phyloP scores from a whole-genome alignment of 805 yeast species.

The Myxozyma nipponensis region DNA sequence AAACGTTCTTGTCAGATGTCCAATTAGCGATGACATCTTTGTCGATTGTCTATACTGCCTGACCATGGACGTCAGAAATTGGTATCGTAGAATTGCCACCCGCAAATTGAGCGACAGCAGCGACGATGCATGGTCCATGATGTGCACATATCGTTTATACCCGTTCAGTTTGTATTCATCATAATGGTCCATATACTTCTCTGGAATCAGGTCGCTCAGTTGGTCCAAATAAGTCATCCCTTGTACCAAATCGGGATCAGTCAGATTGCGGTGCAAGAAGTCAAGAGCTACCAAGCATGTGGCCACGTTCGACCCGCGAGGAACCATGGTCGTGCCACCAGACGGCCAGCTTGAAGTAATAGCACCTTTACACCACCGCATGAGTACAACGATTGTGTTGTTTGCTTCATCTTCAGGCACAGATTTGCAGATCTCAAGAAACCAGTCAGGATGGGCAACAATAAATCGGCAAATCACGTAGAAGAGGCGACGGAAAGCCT shows the following conservation, averaged over 20 bases:
- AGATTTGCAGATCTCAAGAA: neutral
- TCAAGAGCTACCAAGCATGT: constrained; percentile 6
- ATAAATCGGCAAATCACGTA: neutral
- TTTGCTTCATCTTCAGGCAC: neutral
- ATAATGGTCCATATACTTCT: constrained; percentile 6
- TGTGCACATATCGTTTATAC: constrained; percentile 3
- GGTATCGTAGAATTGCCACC: constrained; percentile 7
- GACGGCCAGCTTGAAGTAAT: constrained; percentile 12
- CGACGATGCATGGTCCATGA: constrained; percentile 8
- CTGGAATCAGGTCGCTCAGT: constrained; percentile 4
- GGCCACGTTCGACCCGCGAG: neutral
- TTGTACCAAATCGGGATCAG: neutral
- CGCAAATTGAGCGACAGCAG: constrained; percentile 9
- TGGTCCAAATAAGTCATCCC: neutral
- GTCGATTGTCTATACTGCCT: constrained; percentile 3
- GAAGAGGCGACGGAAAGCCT: constrained; percentile 8
- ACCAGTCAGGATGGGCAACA: no score
- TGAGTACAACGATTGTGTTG: neutral
- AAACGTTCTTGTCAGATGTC: constrained; percentile 9
- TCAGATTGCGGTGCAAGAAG: no score
- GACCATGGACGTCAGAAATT: constrained; percentile 9
- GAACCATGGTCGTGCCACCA: constrained; percentile 13
- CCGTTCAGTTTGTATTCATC: constrained; percentile 3
- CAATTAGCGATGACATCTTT: constrained; percentile 5
- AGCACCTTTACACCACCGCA: constrained; percentile 13